A percentile compares a stretch with the other conserved stretches of the same genome.
Conservation (phyloP, 208 protist genomes). For the Trypanosoma boissoni region DNA sequence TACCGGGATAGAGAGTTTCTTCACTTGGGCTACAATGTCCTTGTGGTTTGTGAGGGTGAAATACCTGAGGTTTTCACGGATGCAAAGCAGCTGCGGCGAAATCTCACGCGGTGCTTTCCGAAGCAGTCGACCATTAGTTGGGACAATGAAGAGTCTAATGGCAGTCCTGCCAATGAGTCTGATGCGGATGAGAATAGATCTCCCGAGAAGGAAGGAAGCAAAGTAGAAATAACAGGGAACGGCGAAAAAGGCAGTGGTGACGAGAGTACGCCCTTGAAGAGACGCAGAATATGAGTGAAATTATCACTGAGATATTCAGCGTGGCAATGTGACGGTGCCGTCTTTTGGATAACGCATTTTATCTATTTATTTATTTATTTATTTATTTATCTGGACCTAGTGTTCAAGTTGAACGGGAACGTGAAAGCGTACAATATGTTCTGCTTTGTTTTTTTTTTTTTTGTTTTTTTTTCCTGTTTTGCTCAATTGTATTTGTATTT, state of each 20-base stretch:
- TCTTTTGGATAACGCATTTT: no score
- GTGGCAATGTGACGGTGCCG: no score
- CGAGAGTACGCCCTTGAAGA: no score
- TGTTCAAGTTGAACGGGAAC: no score
- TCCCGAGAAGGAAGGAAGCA: not conserved
- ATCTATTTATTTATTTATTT: no score
- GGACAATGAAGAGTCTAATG: constrained; percentile 6
- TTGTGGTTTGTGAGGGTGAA: constrained; percentile 55
- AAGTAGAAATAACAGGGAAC: not conserved
- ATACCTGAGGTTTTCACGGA: constrained; percentile 75
- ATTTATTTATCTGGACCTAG: no score
- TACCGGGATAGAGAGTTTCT: constrained; percentile 72
- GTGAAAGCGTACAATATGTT: no score
- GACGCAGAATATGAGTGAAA: no score
- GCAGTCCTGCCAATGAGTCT: constrained; percentile 1
- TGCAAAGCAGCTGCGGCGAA: constrained; percentile 36
- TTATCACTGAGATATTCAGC: no score
- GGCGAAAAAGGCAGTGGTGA: no score
- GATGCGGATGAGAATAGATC: not conserved
- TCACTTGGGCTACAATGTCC: constrained; percentile 74
- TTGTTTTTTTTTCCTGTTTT: not conserved
- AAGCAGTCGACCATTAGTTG: constrained; percentile 26
- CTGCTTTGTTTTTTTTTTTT: no score
- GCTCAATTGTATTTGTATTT: not conserved
- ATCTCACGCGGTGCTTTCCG: constrained; percentile 54